Evolutionary conservation across 2,329 filamentous ascomycete genomes (phyloP).

Genomic region (Hymenoscyphus fructigenus): DNA sequence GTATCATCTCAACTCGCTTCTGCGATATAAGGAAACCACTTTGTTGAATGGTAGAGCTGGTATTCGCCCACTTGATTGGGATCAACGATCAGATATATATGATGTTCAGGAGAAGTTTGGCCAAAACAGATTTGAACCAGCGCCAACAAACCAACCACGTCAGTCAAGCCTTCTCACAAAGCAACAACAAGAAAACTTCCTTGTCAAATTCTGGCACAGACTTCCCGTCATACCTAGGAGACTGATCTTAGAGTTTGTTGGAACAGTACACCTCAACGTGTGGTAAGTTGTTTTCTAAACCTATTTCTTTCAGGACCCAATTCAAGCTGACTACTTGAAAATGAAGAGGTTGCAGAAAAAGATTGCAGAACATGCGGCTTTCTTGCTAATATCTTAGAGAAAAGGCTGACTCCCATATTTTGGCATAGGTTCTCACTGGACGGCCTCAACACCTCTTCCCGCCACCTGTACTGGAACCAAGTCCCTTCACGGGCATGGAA

Average conservation of each 20-base stretch:
- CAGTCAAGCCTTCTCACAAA: background rate
- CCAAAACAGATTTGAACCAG: background rate
- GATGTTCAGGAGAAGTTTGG: background rate
- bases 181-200: background rate
- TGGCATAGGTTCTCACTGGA: background rate
- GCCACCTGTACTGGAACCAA: background rate
- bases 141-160: background rate
- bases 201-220: background rate
- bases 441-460: background rate
- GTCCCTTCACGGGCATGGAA: background rate
- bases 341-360: too few species aligned
- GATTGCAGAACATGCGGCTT: background rate
- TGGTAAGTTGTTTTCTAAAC: background rate
- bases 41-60: background rate
- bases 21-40: background rate
- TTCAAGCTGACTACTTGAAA: background rate
- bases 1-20: background rate
- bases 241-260: background rate
- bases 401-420: background rate
- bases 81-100: background rate
- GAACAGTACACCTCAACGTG: background rate
- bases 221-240: background rate
- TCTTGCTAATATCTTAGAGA: background rate
- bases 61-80: too few species aligned
- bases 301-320: background rate